These are phyloP conservation scores for Endotrypanum monterogeii DNA, from an alignment of 208 protist genomes.

Conservation along the genomic window DNA sequence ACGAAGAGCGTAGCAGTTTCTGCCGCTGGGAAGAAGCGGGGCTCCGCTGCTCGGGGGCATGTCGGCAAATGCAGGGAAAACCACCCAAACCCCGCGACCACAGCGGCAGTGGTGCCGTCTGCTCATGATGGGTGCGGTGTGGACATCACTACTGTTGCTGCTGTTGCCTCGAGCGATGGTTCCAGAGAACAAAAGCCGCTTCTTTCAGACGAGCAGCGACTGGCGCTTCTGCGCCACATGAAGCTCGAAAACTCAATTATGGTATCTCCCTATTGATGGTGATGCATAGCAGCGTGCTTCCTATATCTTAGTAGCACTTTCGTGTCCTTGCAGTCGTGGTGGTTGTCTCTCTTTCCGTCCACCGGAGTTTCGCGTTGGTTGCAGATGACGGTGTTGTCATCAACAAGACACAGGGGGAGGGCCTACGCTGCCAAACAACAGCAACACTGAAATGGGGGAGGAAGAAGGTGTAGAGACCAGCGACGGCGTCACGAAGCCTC, in stretches of 20 bases:
- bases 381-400: not conserved
- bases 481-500: not conserved
- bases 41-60: not conserved
- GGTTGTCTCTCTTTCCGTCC: not conserved
- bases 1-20: not conserved
- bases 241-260: constrained; percentile 25
- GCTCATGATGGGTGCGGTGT: not conserved
- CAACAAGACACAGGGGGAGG: not conserved
- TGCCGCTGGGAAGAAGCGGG: not conserved
- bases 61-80: not conserved
- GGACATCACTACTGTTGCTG: not conserved
- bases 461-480: not conserved
- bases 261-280: constrained; percentile 19
- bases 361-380: not conserved
- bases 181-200: not conserved
- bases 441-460: too few relatives aligned
- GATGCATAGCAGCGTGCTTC: not conserved
- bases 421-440: not conserved
- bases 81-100: not conserved
- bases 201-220: constrained; percentile 23
- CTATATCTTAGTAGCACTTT: not conserved
- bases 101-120: not conserved
- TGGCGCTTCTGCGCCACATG: constrained; percentile 27
- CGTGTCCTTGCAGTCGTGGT: not conserved
- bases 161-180: not conserved